Evolutionary conservation across 2,329 filamentous ascomycete species (phyloP), one percentile per base, ranked within the genome.

Genomic region (Celoporthe dispersa): DNA sequence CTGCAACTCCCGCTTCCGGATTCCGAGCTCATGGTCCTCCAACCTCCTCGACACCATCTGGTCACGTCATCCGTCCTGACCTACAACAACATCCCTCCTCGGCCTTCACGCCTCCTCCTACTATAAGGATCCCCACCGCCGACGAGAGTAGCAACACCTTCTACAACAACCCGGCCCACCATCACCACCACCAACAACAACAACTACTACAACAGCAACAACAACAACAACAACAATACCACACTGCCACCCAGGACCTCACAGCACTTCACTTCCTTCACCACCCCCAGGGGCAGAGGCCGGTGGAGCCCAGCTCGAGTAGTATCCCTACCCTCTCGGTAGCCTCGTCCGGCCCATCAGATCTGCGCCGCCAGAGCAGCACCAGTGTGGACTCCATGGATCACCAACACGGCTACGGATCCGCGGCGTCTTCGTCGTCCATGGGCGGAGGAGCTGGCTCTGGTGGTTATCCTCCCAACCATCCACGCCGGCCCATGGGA

Each of bases 381-480:
- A 80, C 82, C 70, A 86, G 82, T 75, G 78, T 79, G 73, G 84
- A 85, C 73, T 83, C 84, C 62, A 86, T 86, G 83, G 85, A 87
- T 73, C 44, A 48, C 22, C 80, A 78, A 72, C 75, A 77, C 71
- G 75, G 76, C 66, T 80, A 80, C 76, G 76, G 75, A 25, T 79
- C 78, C 16, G 69, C 70, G 19, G 70, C 75, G 64, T 78, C 79
- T 67, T 78, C 80, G 37, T 79, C 79, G 53, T 79, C 80, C 3
- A 72, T 73, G 76, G 77, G 75, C 69, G 76, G 70, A 74, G 77
- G 75, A 63, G 73, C 67, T 64, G 68, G 66, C 16, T 33, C 62
- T 64, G 55, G 70, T 64, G 67, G 67, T 22, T 55, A 71, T 48
- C 65, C 67, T 33, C 59, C 76, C 28, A 77, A 75, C 69, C 76